These are phyloP conservation scores for Hippophae rhamnoides DNA, from an alignment of 306 rosid genomes.

Conservation along the genomic window DNA sequence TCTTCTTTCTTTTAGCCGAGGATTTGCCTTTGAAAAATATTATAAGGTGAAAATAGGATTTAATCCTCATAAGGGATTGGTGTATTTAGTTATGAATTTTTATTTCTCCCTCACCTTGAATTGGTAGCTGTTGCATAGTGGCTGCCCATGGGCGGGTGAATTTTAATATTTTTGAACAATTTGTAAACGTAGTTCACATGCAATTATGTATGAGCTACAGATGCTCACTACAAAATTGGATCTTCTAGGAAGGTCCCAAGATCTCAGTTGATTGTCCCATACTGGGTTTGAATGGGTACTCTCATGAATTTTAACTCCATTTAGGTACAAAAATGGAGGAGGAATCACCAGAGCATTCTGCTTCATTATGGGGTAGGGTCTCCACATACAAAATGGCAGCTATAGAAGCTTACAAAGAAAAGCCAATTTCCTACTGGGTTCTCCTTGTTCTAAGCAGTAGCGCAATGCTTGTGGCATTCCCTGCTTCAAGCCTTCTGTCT, in stretches of 20 bases:
- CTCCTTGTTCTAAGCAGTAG: slow-evolving; percentile 54
- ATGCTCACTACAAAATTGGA: neutral
- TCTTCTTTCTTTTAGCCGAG: too few relatives aligned
- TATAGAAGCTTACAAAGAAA: slow-evolving; percentile 42
- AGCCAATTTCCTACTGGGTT: slow-evolving; percentile 71
- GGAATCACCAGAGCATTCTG: slow-evolving; percentile 24
- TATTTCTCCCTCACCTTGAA: too few relatives aligned
- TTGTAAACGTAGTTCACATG: too few relatives aligned
- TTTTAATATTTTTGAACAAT: too few relatives aligned
- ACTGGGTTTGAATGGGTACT: neutral
- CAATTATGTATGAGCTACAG: too few relatives aligned
- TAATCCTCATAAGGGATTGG: too few relatives aligned
- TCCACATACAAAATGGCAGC: slow-evolving; percentile 21
- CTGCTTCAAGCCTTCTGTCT: slow-evolving; percentile 80
- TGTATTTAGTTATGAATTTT: too few relatives aligned
- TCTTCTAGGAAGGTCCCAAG: neutral
- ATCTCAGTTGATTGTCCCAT: neutral
- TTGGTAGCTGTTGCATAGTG: too few relatives aligned
- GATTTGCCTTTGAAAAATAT: too few relatives aligned
- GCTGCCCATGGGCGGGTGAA: too few relatives aligned
- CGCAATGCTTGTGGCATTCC: slow-evolving; percentile 86
- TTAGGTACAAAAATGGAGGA: slow-evolving; percentile 41
- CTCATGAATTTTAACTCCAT: neutral
- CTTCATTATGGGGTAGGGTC: slow-evolving; percentile 33
- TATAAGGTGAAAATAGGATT: too few relatives aligned